A percentile compares a stretch with the other conserved stretches of the same genome.
Evolutionary conservation across 345 rosid genomes (phyloP).

Genomic region (Cardamine occulta): DNA sequence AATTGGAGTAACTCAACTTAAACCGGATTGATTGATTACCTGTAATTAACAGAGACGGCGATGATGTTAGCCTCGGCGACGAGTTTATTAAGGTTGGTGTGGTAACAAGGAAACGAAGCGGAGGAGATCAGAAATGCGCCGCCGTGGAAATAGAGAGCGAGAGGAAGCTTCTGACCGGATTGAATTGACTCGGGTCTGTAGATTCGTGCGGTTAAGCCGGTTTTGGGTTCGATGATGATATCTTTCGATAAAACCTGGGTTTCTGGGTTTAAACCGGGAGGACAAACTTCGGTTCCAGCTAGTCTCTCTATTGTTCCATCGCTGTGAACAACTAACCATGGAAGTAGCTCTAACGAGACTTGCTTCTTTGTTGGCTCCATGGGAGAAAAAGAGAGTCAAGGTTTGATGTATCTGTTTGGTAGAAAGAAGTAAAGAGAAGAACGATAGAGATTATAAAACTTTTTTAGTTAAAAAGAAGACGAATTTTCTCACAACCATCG

Average conservation of each 20-base stretch:
- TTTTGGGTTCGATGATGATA: constrained; percentile 53
- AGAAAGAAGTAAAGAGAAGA: neutral
- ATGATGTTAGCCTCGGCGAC: constrained; percentile 60
- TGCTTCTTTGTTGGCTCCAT: constrained; percentile 54
- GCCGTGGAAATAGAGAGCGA: constrained; percentile 77
- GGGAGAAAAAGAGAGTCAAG: neutral
- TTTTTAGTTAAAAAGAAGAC: neutral
- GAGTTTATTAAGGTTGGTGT: constrained; percentile 59
- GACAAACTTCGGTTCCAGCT: constrained; percentile 54
- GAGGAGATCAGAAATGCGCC: constrained; percentile 78
- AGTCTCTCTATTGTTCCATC: constrained; percentile 68
- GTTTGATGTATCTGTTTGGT: constrained; percentile 2
- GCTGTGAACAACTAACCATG: constrained; percentile 59
- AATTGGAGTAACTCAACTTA: neutral
- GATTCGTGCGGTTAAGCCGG: constrained; percentile 61
- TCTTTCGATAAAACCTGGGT: constrained; percentile 68
- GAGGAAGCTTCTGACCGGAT: constrained; percentile 53
- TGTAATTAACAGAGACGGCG: constrained; percentile 66
- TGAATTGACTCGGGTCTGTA: constrained; percentile 54
- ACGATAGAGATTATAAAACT: neutral
- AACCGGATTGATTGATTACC: constrained; percentile 39
- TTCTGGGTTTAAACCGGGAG: constrained; percentile 63
- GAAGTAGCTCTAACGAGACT: constrained; percentile 56
- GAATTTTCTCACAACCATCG: neutral
- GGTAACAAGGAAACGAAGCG: constrained; percentile 63